Evolutionary conservation across 257 asterid genomes (phyloP).

Genomic region (Solanum appendiculatum): DNA sequence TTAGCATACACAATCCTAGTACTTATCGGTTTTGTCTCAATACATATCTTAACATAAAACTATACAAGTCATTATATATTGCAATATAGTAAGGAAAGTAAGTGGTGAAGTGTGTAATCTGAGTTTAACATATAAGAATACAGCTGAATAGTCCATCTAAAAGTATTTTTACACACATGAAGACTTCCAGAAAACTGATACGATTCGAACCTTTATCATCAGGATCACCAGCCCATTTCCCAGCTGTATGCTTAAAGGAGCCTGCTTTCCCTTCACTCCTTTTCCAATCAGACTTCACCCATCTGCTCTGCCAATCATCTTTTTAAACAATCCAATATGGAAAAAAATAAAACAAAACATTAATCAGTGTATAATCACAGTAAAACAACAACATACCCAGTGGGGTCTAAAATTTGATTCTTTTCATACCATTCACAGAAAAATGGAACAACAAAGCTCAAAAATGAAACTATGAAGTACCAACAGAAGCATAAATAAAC

Average conservation of each 20-base stretch:
- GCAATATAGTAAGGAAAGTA: neutral
- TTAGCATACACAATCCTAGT: neutral
- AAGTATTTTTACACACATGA: neutral
- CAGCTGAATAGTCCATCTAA: neutral
- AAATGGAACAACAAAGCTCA: neutral
- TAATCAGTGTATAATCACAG: neutral
- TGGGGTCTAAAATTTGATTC: neutral
- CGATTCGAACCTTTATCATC: slow-evolving; percentile 69
- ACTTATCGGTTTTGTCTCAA: neutral
- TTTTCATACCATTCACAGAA: neutral
- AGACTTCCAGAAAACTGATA: neutral
- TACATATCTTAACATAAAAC: neutral
- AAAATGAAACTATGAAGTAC: neutral
- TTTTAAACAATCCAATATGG: neutral
- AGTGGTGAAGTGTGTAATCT: neutral
- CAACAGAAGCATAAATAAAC: neutral
- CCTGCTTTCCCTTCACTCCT: slow-evolving; percentile 94
- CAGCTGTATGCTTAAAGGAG: slow-evolving; percentile 86
- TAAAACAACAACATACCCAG: neutral
- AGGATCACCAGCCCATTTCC: slow-evolving; percentile 91
- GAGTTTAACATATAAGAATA: neutral
- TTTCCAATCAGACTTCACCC: slow-evolving; percentile 98
- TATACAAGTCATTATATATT: neutral
- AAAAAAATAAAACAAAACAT: neutral
- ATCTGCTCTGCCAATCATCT: slow-evolving; percentile 87